Percentiles rank a stretch among this genome's conserved stretches.
Evolutionary conservation across 176 grass and related monocot species (phyloP).

Genomic region (Oryza brachyantha): DNA sequence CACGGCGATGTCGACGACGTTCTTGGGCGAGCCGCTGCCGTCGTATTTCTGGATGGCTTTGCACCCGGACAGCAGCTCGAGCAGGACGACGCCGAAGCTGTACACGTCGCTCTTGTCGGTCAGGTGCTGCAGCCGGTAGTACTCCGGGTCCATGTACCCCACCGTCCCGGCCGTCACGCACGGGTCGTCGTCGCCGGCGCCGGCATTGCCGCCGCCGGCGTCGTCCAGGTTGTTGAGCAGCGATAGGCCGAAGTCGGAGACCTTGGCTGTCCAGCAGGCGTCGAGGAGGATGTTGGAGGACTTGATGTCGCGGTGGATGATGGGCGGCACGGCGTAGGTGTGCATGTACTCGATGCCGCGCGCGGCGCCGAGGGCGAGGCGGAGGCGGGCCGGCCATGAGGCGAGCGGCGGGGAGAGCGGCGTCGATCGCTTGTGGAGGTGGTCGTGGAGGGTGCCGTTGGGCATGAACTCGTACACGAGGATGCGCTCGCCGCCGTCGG

Average conservation of each 20-base stretch:
- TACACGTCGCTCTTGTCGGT: constrained; percentile 96
- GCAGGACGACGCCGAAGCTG: constrained; percentile 83
- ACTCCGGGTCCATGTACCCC: constrained; percentile 99
- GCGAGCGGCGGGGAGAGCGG: constrained; percentile 47
- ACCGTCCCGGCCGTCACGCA: constrained; percentile 70
- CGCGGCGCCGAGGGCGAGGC: constrained; percentile 78
- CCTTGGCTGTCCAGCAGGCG: constrained; percentile 63
- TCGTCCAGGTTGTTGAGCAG: constrained; percentile 34
- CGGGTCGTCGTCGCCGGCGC: constrained; percentile 26
- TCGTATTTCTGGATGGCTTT: constrained; percentile 66
- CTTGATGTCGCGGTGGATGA: constrained; percentile 99
- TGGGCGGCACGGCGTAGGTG: constrained; percentile 89
- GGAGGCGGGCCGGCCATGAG: constrained; percentile 58
- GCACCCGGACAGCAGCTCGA: constrained; percentile 77
- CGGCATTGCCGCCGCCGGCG: neutral
- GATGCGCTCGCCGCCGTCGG: constrained; percentile 65
- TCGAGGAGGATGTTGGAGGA: constrained; percentile 98
- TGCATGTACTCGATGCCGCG: constrained; percentile 95
- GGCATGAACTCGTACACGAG: constrained; percentile 94
- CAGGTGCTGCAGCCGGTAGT: constrained; percentile 81
- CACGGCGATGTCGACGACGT: constrained; percentile 71
- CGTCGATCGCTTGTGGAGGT: constrained; percentile 51
- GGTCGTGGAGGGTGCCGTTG: constrained; percentile 78
- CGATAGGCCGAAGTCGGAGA: constrained; percentile 87
- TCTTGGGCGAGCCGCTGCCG: constrained; percentile 73